Percentiles rank a stretch among this genome's conserved stretches.
Conservation (phyloP, 192 early-diverging fungal genomes). For the Umbelopsis isabellina region DNA sequence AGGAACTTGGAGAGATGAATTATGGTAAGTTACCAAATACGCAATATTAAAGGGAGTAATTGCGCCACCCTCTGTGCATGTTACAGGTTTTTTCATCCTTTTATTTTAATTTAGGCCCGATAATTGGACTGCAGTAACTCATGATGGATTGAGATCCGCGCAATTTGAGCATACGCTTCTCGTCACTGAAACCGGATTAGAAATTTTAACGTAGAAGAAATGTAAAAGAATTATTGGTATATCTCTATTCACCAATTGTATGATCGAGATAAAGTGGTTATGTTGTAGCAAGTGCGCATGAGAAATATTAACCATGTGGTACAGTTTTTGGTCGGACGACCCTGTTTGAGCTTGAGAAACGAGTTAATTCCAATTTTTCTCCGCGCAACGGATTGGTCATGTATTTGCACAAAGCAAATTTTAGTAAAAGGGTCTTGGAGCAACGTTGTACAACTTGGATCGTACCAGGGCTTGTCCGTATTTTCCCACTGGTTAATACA, state of each 20-base stretch:
- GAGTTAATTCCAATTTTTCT: not conserved
- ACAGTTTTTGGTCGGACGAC: too few species aligned
- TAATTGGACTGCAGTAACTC: slow-evolving; percentile 88
- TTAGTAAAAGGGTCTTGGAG: slow-evolving; percentile 7
- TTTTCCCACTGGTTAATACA: slow-evolving; percentile 14
- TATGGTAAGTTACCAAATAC: slow-evolving; percentile 44
- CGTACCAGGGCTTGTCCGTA: too few species aligned
- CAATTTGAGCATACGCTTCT: slow-evolving; percentile 98
- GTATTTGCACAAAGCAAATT: not conserved
- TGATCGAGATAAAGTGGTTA: not conserved
- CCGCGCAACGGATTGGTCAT: not conserved
- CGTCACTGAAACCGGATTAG: slow-evolving; percentile 90
- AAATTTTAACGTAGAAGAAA: slow-evolving; percentile 65
- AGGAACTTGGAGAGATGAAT: slow-evolving; percentile 70
- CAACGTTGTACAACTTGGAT: slow-evolving; percentile 1
- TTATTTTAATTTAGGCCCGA: slow-evolving; percentile 55
- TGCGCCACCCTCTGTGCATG: not conserved
- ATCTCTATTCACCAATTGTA: not conserved
- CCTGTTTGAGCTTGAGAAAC: too few species aligned
- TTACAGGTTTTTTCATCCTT: slow-evolving; percentile 17
- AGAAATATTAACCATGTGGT: not conserved
- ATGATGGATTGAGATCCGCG: slow-evolving; percentile 92
- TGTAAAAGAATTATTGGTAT: not conserved
- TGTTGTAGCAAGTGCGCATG: not conserved
- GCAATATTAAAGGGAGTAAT: not conserved